Evolutionary conservation across 2,329 filamentous ascomycete species (phyloP), one percentile per base, ranked within the genome.

Genomic region (Dothistroma pini): DNA sequence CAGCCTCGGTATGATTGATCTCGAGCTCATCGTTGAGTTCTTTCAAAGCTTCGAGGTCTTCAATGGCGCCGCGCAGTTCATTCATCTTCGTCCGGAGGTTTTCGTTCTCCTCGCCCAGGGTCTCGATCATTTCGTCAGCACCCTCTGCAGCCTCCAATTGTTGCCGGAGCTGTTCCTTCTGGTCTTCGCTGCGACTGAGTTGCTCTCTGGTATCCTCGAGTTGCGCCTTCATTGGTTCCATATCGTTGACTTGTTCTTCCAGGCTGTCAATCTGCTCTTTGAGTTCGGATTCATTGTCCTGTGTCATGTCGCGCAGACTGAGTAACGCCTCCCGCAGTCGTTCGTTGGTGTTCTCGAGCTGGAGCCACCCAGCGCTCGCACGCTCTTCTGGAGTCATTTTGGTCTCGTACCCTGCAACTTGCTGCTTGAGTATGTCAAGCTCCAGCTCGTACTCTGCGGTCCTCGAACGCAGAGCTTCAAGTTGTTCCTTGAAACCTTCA

Each of bases 21-120:
- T 97, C 93, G 3, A 99, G 85, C 76, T 99, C 95, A 70, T 97
- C 93, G 69, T 91, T 96, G 68, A 97, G 86, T 72, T 99, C 93
- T 73, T 92, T 93, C 57, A 97, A 79, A 62, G 85, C 91, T 74
- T 97, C 91, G 11, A 97, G 83, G 66, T 97, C 93, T 64, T 93
- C 89, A 63, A 97, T 89, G 8, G 89, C 86, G 19, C 86, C 86
- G 70, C 89, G 89, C 56, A 97, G 83, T 72, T 96, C 89, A 63
- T 91, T 89, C 49, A 97, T 87, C 72, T 91, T 85, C 74, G 96
- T 90, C 38, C 88, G 86, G 72, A 96, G 87, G 65, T 83, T 84
- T 80, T 95, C 88, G 71, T 96, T 97, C 70, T 91, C 89, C 64
- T 95, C 90, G 0, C 90, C 91, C 44, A 99, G 83, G 65, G 96